Conservation (phyloP, 352 stramenopile genomes). For the Pythium phragmitis region DNA sequence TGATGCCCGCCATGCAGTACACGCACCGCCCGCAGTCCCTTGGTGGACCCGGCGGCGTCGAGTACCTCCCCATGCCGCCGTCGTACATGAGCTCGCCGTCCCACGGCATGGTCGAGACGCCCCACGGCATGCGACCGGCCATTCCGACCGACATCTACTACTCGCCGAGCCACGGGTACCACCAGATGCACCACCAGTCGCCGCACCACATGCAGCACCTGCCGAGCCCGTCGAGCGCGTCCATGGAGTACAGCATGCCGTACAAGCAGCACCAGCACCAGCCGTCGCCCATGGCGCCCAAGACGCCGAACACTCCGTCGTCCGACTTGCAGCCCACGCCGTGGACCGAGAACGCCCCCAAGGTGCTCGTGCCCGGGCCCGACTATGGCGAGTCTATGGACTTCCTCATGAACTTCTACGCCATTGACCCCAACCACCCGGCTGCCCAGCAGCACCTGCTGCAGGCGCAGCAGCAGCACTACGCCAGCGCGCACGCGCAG, state of each 20-base stretch:
- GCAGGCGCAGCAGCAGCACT: constrained; percentile 24
- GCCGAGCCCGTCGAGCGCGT: constrained; percentile 6
- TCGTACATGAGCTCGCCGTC: constrained; percentile 20
- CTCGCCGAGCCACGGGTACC: constrained; percentile 17
- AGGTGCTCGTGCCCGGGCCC: constrained; percentile 35
- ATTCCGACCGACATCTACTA: constrained; percentile 30
- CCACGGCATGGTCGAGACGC: constrained; percentile 16
- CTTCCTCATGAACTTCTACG: constrained; percentile 79
- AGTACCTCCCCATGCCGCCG: constrained; percentile 24
- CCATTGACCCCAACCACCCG: constrained; percentile 43
- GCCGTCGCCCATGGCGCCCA: constrained; percentile 12
- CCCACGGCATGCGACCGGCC: constrained; percentile 15
- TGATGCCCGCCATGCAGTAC: constrained; percentile 28
- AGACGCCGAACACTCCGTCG: constrained; percentile 15
- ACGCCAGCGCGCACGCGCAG: constrained; percentile 14
- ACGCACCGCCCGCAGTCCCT: constrained; percentile 22
- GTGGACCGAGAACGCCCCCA: constrained; percentile 23
- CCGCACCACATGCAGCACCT: constrained; percentile 8
- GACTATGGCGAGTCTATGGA: constrained; percentile 83
- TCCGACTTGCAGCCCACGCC: constrained; percentile 17
- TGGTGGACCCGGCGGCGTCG: constrained; percentile 9
- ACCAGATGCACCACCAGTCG: constrained; percentile 1
- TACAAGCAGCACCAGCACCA: constrained; percentile 21
- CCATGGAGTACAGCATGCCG: constrained; percentile 17
- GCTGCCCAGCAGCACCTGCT: constrained; percentile 19